These are phyloP conservation scores for Camelina sativa DNA, from an alignment of 345 rosid species.

Conservation along the genomic window DNA sequence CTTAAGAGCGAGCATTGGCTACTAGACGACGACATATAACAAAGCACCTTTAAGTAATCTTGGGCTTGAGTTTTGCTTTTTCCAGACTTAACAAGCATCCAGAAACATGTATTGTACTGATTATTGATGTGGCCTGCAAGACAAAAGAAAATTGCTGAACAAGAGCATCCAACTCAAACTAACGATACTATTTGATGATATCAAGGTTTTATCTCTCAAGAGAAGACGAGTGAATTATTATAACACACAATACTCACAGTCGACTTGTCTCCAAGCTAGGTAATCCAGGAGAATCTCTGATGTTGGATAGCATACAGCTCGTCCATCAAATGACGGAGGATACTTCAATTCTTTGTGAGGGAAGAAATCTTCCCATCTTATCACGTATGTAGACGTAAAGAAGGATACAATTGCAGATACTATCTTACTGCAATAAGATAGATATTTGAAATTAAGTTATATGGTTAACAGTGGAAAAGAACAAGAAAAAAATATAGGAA, in stretches of 20 bases:
- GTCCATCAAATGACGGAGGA: slow-evolving; percentile 82
- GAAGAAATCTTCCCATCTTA: slow-evolving; percentile 79
- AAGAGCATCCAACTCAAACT: background rate
- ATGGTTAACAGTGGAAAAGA: background rate
- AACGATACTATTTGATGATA: background rate
- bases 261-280: slow-evolving; percentile 94
- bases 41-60: slow-evolving; percentile 61
- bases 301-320: slow-evolving; percentile 85
- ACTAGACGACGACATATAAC: background rate
- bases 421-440: slow-evolving; percentile 53
- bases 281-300: slow-evolving; percentile 75
- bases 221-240: background rate
- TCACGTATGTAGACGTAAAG: slow-evolving; percentile 66
- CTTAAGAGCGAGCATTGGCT: background rate
- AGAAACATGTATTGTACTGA: slow-evolving; percentile 91
- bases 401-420: slow-evolving; percentile 69
- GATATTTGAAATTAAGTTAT: slow-evolving; percentile 1
- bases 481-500: background rate
- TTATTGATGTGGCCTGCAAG: slow-evolving; percentile 86
- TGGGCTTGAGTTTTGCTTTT: slow-evolving; percentile 79
- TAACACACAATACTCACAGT: slow-evolving; percentile 62
- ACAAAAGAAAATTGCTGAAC: background rate
- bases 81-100: slow-evolving; percentile 87
- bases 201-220: background rate
- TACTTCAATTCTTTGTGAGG: slow-evolving; percentile 62